Conservation (phyloP, 1,284 basidiomycete genomes). For the Golubevia sp. region DNA sequence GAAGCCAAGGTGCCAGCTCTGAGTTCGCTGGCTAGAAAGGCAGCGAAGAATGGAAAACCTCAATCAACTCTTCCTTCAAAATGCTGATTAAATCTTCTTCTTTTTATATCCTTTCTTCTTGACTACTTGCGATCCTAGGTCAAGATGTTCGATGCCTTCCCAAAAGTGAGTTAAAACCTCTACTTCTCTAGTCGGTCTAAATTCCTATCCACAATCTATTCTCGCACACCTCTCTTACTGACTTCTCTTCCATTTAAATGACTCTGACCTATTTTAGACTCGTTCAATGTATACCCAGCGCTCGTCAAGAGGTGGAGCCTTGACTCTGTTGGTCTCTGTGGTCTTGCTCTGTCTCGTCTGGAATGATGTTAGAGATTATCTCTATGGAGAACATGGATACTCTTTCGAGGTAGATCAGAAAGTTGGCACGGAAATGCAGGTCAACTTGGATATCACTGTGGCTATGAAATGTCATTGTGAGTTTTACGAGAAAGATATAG, state of each 20-base stretch:
- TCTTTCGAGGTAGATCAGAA: conserved; percentile 80
- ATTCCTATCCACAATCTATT: too few relatives aligned
- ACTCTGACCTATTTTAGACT: conserved; percentile 19
- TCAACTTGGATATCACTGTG: conserved; percentile 88
- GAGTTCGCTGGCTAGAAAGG: too few relatives aligned
- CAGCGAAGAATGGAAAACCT: too few relatives aligned
- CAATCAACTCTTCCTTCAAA: too few relatives aligned
- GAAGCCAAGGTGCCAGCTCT: too few relatives aligned
- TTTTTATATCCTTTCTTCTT: too few relatives aligned
- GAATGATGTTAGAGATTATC: conserved; percentile 84
- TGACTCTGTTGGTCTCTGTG: conserved; percentile 78
- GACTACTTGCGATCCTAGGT: too few relatives aligned
- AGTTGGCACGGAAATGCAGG: conserved; percentile 70
- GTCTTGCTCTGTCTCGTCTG: conserved; percentile 76
- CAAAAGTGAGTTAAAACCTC: conserved; percentile 25
- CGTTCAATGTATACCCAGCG: conserved; percentile 84
- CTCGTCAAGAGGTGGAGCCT: conserved; percentile 82
- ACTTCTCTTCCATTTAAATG: not conserved
- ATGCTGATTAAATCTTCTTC: too few relatives aligned
- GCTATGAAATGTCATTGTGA: conserved; percentile 89
- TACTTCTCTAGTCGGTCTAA: too few relatives aligned
- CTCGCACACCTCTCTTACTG: too few relatives aligned
- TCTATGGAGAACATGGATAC: conserved; percentile 88
- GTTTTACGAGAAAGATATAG: too few relatives aligned
- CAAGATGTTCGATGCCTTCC: conserved; percentile 59